Evolutionary conservation across 2,329 filamentous ascomycete species (phyloP), one percentile per base, ranked within the genome.

Genomic region (Pseudogymnoascus sp.): DNA sequence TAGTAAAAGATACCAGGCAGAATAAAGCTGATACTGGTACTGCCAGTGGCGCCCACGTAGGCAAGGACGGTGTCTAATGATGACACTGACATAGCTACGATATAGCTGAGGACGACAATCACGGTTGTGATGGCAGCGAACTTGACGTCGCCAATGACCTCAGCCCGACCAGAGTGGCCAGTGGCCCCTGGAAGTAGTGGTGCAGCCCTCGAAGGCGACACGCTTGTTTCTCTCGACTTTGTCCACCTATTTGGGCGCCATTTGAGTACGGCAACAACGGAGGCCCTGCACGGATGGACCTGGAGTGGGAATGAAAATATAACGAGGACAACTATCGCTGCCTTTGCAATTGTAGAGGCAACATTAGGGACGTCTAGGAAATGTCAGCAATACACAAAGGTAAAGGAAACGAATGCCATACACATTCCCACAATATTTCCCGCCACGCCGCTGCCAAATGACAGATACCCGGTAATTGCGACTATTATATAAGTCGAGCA

Each of bases 1-100:
- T 97, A 99, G 76, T 97, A 99, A 75, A 99, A 99, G 3, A 99
- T 77, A 0, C 95, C 95, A 0, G 95, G 95, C 0, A 99, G 82
- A 68, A 99, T 97, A 74, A 99, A 99, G 66, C 91, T 96, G 70
- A 99, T 99, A 65, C 91, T 91, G 0, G 95, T 99, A 61, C 89
- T 93, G 62, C 95, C 95, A 0, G 95, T 99, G 70, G 89, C 92
- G 38, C 95, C 95, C 10, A 99, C 95, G 69, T 97, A 99, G 0
- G 95, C 93, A 0, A 99, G 82, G 0, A 99, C 93, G 56, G 90
- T 88, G 73, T 96, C 93, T 2, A 99, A 82, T 11, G 89, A 95
- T 19, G 86, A 90, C 2, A 99, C 93, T 0, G 91, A 96, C 78
- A 99, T 90, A 24, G 95, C 92, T 6, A 91, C 91, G 63, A 90